Evolutionary conservation across 306 rosid genomes (phyloP).

Genomic region (Gastrolobium villosum): DNA sequence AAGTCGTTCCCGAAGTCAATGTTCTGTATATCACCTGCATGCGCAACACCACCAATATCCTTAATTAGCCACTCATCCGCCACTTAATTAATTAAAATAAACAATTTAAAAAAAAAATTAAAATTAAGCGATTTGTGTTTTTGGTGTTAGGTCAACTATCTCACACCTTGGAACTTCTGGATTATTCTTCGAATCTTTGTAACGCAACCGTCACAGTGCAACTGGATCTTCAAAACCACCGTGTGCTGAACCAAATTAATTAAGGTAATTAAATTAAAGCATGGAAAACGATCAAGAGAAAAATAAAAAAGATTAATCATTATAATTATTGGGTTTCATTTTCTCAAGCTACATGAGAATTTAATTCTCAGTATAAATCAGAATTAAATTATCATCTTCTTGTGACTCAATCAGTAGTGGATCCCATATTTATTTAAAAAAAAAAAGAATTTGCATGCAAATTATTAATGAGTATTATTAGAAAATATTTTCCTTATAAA

Average conservation of each 20-base stretch:
- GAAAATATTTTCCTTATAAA: no score
- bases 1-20: conserved; percentile 70
- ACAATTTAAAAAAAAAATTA: neutral
- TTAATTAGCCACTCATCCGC: conserved; percentile 21
- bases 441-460: no score
- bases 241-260: conserved; percentile 67
- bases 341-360: no score
- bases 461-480: no score
- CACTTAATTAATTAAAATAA: conserved; percentile 10
- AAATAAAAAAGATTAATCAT: no score
- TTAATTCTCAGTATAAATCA: no score
- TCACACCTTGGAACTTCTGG: conserved; percentile 65
- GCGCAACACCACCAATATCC: neutral
- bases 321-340: no score
- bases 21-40: conserved; percentile 67
- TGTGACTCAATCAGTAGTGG: no score
- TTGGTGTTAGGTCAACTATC: conserved; percentile 37
- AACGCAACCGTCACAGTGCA: conserved; percentile 97
- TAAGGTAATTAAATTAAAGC: neutral
- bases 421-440: no score
- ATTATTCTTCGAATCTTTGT: conserved; percentile 67
- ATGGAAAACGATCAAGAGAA: no score
- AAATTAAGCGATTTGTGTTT: neutral
- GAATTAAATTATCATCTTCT: no score
- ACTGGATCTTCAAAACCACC: conserved; percentile 73